These are phyloP conservation scores for Mrakia blollopis DNA, from an alignment of 768 basidiomycete genomes.

Conservation along the genomic window DNA sequence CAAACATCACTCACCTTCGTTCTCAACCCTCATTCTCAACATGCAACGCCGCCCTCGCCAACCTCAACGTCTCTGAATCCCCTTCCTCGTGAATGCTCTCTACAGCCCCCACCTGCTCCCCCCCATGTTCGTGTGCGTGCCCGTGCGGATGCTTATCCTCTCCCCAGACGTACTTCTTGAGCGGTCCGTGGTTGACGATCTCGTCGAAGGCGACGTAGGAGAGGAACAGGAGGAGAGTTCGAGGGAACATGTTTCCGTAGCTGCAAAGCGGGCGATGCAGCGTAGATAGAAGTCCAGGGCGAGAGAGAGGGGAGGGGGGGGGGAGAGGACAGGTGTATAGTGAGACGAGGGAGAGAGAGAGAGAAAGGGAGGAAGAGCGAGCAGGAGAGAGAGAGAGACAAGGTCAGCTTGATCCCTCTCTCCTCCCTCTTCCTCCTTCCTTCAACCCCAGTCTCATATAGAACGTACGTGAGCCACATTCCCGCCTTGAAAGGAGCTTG, in stretches of 20 bases:
- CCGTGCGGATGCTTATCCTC: neutral
- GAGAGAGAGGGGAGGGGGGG: neutral
- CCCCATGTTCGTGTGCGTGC: neutral
- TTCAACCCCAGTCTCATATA: too few species aligned
- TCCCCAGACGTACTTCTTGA: constrained; percentile 7
- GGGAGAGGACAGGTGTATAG: too few species aligned
- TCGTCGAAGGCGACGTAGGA: neutral
- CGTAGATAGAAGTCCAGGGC: too few species aligned
- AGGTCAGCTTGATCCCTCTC: neutral
- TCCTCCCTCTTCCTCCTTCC: neutral
- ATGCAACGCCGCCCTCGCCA: neutral
- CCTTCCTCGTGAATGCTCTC: neutral
- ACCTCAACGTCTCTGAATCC: neutral
- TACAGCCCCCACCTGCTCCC: neutral
- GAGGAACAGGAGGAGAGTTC: neutral
- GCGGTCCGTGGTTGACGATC: constrained; percentile 22
- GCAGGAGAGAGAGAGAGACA: too few species aligned
- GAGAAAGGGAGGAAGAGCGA: too few species aligned
- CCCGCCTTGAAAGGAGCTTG: neutral
- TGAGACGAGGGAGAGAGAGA: too few species aligned
- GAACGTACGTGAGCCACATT: neutral
- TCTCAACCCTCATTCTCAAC: neutral
- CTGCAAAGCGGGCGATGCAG: too few species aligned
- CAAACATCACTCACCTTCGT: neutral
- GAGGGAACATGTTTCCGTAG: neutral